phyloP scores from a whole-genome alignment of 1,284 basidiomycete species.

The Trichosporon sp. region DNA sequence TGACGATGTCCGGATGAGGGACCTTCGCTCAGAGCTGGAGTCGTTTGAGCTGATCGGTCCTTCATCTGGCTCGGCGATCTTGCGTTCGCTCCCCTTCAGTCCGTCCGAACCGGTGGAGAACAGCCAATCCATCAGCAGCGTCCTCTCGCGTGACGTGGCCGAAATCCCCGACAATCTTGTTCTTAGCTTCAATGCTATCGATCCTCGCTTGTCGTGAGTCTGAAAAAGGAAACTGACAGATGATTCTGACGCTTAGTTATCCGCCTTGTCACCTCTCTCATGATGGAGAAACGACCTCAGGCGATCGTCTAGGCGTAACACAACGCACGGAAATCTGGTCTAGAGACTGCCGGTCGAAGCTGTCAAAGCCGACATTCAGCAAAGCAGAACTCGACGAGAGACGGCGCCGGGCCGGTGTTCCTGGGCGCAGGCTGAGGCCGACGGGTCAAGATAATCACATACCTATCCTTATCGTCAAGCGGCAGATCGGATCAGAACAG shows the following conservation, averaged over 20 bases:
- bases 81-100: slow-evolving; percentile 61
- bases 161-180: slow-evolving; percentile 66
- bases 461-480: slow-evolving; percentile 73
- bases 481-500: slow-evolving; percentile 33
- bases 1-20: slow-evolving; percentile 58
- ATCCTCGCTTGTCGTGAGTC: slow-evolving; percentile 54
- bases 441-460: slow-evolving; percentile 69
- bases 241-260: slow-evolving; percentile 16
- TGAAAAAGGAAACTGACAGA: not conserved
- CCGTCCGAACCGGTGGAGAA: slow-evolving; percentile 57
- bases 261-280: slow-evolving; percentile 21
- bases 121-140: slow-evolving; percentile 61
- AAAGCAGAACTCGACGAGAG: slow-evolving; percentile 80
- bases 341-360: slow-evolving; percentile 19
- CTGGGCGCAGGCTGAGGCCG: slow-evolving; percentile 64
- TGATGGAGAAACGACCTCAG: not conserved
- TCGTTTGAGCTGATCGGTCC: slow-evolving; percentile 82
- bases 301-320: not conserved
- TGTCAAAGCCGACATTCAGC: slow-evolving; percentile 63
- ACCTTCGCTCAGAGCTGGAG: slow-evolving; percentile 65
- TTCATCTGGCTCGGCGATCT: slow-evolving; percentile 68
- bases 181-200: slow-evolving; percentile 68
- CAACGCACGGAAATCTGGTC: not conserved
- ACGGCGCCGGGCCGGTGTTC: slow-evolving; percentile 65
- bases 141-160: slow-evolving; percentile 60